Base-by-base conservation (phyloP, 768 basidiomycete genomes). In the Kwoniella sp. region DNA sequence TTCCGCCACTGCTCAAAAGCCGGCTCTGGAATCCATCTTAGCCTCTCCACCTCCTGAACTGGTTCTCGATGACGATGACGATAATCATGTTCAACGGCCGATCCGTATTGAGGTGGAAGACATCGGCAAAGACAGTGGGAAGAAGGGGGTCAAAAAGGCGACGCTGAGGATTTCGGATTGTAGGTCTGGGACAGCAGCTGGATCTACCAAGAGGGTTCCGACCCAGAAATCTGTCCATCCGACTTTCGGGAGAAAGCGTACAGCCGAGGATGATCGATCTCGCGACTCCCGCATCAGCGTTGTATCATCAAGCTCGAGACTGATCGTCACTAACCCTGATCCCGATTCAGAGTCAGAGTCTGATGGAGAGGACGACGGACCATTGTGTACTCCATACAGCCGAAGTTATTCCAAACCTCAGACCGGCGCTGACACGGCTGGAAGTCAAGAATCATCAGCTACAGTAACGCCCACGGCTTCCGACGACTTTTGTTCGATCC, bases 201-300 rank as follows among this genome's bases (percentile, higher is more conserved):
- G 40, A 24, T 57, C 55, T 13, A 57, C 55, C n/a, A 46, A 29
- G 25, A 57, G 55, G 29, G 55, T 57, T 8, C 46, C 55, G 0
- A 57, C 55, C 7, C 55, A 57, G 55, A 57, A 47, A 47, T 57
- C 55, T 7, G 55, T 57, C 27, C 55, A 57, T 47, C 55, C 55
- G 8, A 22, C 21, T 26, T n/a, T 46, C 12, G 37, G 40, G 17
- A 12, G 24, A 2, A 21, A 29, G 17, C 17, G 40, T 44, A 19
- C 8, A 3, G 8, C 17, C 17, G 40, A 44, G 40, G 17, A 19
- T 9, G 17, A 27, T 47, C 55, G 37, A 26, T 13, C 7, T 24
- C 24, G 24, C 24, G 22, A 19, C 19, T n/a, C n/a, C n/a, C n/a
- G n/a, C n/a, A n/a, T n/a, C n/a, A n/a, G n/a, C n/a, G n/a, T n/a